Evolutionary conservation across 2,329 filamentous ascomycete genomes (phyloP), one percentile per base, ranked within the genome.

Genomic region (Trichoderma asperellum): DNA sequence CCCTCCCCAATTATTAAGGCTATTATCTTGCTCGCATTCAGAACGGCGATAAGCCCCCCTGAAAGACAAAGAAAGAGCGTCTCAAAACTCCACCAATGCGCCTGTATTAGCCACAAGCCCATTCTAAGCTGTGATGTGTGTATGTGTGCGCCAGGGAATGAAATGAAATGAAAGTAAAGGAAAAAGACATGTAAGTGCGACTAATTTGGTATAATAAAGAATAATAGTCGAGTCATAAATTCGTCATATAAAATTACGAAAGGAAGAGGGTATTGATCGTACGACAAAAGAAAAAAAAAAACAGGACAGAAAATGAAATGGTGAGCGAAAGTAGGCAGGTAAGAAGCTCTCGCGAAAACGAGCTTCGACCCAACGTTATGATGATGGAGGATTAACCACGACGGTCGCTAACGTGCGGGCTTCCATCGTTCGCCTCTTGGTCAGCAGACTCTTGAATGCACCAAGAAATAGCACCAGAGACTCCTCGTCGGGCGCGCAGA

Each of bases 401-500:
- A 43, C 43, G 5, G 56, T 18, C 16, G 53, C 37, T 11, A 55
- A 34, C 5, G 77, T 81, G 68, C 84, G 84, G n/a, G 84, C 83
- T 73, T 88, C 85, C 4, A 88, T 76, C 71, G 91, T 90, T 73
- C 87, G 88, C 67, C 91, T 84, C 82, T 90, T 93, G 49, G 89
- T 87, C 52, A 96, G 81, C 69, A 95, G 81, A 77, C 94, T 97
- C 82, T 98, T 98, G 81, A 97, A 89, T 0, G 94, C 92, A 2
- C 95, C 96, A 0, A 99, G 85, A 82, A 93, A 97, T 73, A 91
- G 91, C 49, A 94, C 89, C 68, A 98, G 83, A 1, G 87, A 85
- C 75, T 97, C 93, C 78, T 99, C 96, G 75, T 93, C 89, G 24
- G 88, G 84, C 0, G 94, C 89, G 76, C 91, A 92, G 73, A 96